Evolutionary conservation across 208 protist species (phyloP).

Genomic region (Leishmania amazonensis): DNA sequence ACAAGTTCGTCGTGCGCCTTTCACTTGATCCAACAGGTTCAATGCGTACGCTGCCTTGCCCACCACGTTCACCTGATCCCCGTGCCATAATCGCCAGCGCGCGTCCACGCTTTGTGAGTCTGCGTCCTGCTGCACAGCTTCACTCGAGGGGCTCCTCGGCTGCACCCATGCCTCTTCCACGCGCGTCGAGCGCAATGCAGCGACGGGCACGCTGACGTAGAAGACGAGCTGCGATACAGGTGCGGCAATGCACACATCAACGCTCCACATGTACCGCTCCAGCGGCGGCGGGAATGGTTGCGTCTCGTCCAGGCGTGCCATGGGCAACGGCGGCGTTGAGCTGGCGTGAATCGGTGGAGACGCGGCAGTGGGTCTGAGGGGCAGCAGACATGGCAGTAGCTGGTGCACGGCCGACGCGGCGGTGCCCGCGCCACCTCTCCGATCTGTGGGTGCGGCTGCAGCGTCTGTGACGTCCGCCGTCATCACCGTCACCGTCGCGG

Average conservation of each 20-base stretch:
- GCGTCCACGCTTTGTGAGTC: not conserved
- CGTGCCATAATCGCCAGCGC: not conserved
- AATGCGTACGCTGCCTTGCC: constrained; percentile 16
- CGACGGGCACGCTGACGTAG: constrained; percentile 7
- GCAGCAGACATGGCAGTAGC: not conserved
- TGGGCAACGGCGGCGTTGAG: not conserved
- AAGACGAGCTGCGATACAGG: constrained; percentile 13
- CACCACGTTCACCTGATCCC: not conserved
- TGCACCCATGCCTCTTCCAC: constrained; percentile 16
- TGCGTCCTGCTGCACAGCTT: not conserved
- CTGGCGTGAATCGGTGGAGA: not conserved
- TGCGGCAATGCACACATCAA: constrained; percentile 10
- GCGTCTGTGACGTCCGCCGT: not conserved
- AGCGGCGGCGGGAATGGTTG: not conserved
- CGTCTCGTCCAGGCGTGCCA: not conserved
- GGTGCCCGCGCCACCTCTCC: not conserved
- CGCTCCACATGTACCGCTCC: constrained; percentile 26
- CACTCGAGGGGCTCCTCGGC: not conserved
- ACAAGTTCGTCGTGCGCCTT: not conserved
- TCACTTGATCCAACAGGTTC: not conserved
- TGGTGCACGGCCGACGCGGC: not conserved
- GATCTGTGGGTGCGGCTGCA: constrained; percentile 1
- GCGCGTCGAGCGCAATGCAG: constrained; percentile 5
- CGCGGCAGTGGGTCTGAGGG: not conserved
- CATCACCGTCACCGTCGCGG: constrained; percentile 17